These are phyloP conservation scores for Periglandula ipomoeae DNA, from an alignment of 2,329 filamentous ascomycete species.

Conservation along the genomic window DNA sequence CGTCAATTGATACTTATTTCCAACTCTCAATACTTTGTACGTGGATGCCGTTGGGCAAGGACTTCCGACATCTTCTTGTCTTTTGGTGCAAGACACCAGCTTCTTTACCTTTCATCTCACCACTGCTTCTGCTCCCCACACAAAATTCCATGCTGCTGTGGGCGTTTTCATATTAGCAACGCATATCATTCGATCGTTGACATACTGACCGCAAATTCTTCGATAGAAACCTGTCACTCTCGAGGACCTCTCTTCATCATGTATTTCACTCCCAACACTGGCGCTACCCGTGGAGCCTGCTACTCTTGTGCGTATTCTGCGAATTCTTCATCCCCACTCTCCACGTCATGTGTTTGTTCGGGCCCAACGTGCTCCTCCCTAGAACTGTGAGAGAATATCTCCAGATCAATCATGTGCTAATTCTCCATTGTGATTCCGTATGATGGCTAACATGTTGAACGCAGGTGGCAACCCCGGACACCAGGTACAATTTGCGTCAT, in stretches of 20 bases:
- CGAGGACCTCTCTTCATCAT: slow-evolving; percentile 19
- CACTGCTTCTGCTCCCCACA: background rate
- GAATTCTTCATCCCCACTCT: background rate
- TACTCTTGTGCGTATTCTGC: slow-evolving; percentile 39
- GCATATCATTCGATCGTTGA: background rate
- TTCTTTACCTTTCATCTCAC: background rate
- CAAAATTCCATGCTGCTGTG: slow-evolving; percentile 1
- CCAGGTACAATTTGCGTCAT: slow-evolving; percentile 50
- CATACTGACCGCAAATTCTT: background rate
- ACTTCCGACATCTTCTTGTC: background rate
- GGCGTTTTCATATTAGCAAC: background rate
- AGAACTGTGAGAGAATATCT: background rate
- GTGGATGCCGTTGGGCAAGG: background rate
- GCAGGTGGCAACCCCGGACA: slow-evolving; percentile 64
- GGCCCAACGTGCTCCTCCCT: background rate
- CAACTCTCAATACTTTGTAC: background rate
- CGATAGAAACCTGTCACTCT: background rate
- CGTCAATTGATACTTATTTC: background rate
- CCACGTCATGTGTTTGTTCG: background rate
- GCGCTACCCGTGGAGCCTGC: slow-evolving; percentile 33
- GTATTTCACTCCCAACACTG: slow-evolving; percentile 22
- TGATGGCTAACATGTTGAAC: background rate
- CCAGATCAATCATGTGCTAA: background rate
- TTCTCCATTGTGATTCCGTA: background rate
- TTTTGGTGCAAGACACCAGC: background rate